These are phyloP conservation scores for Termitomyces sp. DNA, from an alignment of 1,284 basidiomycete species.

Conservation along the genomic window DNA sequence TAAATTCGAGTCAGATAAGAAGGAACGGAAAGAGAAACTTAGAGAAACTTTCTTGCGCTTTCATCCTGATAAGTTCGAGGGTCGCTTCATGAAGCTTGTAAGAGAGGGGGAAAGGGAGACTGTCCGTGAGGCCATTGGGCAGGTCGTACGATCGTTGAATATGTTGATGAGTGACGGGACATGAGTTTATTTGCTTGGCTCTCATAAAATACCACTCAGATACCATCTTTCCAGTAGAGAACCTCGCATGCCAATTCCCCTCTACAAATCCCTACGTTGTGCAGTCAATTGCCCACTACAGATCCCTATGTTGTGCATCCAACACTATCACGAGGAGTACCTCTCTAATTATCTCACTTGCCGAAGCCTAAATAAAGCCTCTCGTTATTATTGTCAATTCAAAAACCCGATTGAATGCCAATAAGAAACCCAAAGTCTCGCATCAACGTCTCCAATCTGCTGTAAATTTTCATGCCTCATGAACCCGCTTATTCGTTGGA, in stretches of 20 bases:
- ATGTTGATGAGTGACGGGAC: conserved; percentile 34
- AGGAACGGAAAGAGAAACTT: conserved; percentile 54
- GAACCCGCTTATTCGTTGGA: background rate
- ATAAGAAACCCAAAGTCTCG: conserved; percentile 6
- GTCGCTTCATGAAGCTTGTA: conserved; percentile 59
- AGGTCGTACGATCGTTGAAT: conserved; percentile 54
- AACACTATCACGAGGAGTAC: background rate
- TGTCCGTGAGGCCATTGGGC: conserved; percentile 75
- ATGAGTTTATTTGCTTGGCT: conserved; percentile 1
- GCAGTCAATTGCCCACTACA: no score
- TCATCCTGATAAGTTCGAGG: conserved; percentile 85
- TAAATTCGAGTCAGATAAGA: conserved; percentile 25
- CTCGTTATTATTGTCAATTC: background rate
- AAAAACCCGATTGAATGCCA: conserved; percentile 7
- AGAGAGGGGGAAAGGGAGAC: conserved; percentile 56
- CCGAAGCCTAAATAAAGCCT: background rate
- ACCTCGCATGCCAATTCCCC: background rate
- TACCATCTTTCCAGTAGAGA: background rate
- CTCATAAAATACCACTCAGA: background rate
- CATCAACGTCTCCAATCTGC: conserved; percentile 6
- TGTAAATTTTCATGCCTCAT: background rate
- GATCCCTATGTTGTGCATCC: no score
- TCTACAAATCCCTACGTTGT: background rate
- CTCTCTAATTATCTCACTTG: background rate
- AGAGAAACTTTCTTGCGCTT: conserved; percentile 73